Percentiles rank a stretch among this genome's conserved stretches.
Evolutionary conservation across 768 basidiomycete species (phyloP).

Genomic region (Xerocomellus amylosporus): DNA sequence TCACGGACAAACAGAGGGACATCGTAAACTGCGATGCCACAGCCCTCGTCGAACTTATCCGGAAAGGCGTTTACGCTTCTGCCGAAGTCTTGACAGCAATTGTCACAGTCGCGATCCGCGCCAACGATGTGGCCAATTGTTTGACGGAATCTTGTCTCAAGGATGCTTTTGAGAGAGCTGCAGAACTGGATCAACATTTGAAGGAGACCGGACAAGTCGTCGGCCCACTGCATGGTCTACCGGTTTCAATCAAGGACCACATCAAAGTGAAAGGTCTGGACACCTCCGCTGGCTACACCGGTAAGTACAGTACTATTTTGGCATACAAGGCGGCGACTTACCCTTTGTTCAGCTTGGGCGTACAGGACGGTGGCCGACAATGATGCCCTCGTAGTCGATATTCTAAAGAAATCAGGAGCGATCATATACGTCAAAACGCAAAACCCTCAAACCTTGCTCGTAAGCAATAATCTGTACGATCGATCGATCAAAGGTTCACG

Average conservation of each 20-base stretch:
- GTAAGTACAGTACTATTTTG: slow-evolving; percentile 6
- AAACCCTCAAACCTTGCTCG: slow-evolving; percentile 48
- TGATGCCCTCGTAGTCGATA: slow-evolving; percentile 44
- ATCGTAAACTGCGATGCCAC: slow-evolving; percentile 34
- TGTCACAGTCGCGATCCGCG: slow-evolving; percentile 27
- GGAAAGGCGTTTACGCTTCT: slow-evolving; percentile 22
- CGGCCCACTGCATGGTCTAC: slow-evolving; percentile 45
- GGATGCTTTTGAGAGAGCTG: slow-evolving; percentile 46
- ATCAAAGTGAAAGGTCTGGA: slow-evolving; percentile 44
- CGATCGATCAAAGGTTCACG: slow-evolving; percentile 7
- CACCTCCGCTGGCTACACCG: slow-evolving; percentile 35
- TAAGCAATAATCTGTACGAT: slow-evolving; percentile 24
- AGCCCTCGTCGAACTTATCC: slow-evolving; percentile 20
- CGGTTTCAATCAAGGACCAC: slow-evolving; percentile 48
- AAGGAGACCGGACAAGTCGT: slow-evolving; percentile 44
- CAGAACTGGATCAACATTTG: slow-evolving; percentile 48
- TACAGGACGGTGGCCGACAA: slow-evolving; percentile 35
- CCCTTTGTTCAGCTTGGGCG: slow-evolving; percentile 37
- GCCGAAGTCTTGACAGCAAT: slow-evolving; percentile 27
- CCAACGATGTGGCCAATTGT: slow-evolving; percentile 45
- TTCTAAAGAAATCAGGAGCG: slow-evolving; percentile 45
- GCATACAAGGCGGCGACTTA: background rate
- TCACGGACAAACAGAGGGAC: slow-evolving; percentile 24
- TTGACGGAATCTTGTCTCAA: slow-evolving; percentile 58
- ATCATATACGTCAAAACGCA: slow-evolving; percentile 48